Evolutionary conservation across 371 early-diverging fungal genomes (phyloP), one percentile per base, ranked within the genome.

Genomic region (Apophysomyces trapeziformis): DNA sequence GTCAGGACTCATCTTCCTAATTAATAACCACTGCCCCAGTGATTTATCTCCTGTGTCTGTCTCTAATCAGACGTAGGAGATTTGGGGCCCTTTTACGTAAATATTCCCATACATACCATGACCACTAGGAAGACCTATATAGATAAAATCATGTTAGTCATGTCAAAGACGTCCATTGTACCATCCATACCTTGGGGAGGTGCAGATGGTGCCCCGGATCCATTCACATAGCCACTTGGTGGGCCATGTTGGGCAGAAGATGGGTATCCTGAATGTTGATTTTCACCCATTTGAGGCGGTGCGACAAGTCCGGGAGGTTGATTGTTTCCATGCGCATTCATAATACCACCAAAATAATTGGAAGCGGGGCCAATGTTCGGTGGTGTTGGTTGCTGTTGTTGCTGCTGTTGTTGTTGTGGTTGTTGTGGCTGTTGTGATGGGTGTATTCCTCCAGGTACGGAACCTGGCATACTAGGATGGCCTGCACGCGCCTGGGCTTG

Each of bases 291-390:
- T 21, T 50, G 54, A 50, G 54, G 54, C 4, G 54, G 54, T n/a
- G 54, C 54, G 54, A 50, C 54, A 21, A 50, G 54, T 47, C 66
- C 65, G 59, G 39, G 65, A 37, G 57, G 60, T 37, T 61, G 62
- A 44, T 68, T 58, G 39, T 36, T 58, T 32, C 38, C 39, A 65
- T 70, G 67, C 39, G 70, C 60, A 45, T 69, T 69, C 69, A 69
- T 69, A 18, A 73, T 69, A 26, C 67, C 67, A 18, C 70, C 69
- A 69, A 69, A 73, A 46, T 67, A 64, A 41, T 69, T 73, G 16
- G 73, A 73, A 12, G 61, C 67, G 12, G 72, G 72, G 0, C 72
- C 72, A 66, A 72, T 64, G 36, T 72, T 72, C 16, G 72, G 72
- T 39, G 72, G 68, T 11, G 68, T 61, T 18, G 64, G 67, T n/a